Conservation (phyloP, 495 filamentous ascomycete species). For the Penicillium goetzii region DNA sequence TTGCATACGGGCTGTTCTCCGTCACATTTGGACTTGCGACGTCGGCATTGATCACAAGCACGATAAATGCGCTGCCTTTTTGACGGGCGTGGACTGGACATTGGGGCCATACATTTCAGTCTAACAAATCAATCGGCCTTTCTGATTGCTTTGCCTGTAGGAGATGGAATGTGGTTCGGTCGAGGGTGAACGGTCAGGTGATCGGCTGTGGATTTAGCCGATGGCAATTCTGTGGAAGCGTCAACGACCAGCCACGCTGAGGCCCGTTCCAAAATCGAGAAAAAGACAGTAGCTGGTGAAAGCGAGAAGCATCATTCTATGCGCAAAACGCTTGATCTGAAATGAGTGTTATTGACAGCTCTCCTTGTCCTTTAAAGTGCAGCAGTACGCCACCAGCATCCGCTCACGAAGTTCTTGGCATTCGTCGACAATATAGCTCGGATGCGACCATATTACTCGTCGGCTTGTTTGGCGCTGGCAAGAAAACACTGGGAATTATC, state of each 20-base stretch:
- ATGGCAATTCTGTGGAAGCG: neutral
- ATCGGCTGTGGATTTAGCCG: slow-evolving; percentile 26
- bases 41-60: slow-evolving; percentile 66
- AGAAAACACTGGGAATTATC: slow-evolving; percentile 71
- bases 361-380: neutral
- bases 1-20: slow-evolving; percentile 59
- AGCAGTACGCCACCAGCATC: neutral
- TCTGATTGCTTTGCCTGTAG: neutral
- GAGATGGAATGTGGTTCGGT: neutral
- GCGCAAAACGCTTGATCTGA: neutral
- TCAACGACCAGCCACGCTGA: neutral
- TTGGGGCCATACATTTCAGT: slow-evolving; percentile 1
- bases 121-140: neutral
- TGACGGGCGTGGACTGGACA: slow-evolving; percentile 20
- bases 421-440: slow-evolving; percentile 23
- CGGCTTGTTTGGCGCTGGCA: slow-evolving; percentile 70
- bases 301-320: neutral
- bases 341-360: slow-evolving; percentile 9
- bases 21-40: slow-evolving; percentile 62
- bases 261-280: too few species aligned
- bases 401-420: slow-evolving; percentile 4
- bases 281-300: neutral
- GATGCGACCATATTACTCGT: slow-evolving; percentile 68
- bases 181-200: slow-evolving; percentile 20
- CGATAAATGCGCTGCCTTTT: slow-evolving; percentile 57